Evolutionary conservation across 768 basidiomycete species (phyloP).

Genomic region (Termitomyces sp.): DNA sequence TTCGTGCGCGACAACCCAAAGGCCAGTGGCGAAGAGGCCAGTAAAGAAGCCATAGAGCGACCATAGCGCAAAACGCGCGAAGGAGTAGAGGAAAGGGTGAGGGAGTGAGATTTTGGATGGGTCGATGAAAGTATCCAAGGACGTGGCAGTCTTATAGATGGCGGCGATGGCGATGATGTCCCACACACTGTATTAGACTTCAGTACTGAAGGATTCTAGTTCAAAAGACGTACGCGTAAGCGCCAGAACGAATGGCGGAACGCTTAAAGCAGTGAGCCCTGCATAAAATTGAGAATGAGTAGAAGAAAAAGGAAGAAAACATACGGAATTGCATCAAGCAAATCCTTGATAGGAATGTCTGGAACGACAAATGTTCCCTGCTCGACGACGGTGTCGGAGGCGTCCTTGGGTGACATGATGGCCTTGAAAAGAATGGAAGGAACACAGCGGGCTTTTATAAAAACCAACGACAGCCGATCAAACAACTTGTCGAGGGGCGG

Average conservation of each 20-base stretch:
- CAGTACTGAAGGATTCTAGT: background rate
- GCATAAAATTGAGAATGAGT: constrained; percentile 3
- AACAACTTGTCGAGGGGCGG: constrained; percentile 10
- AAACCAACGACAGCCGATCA: constrained; percentile 3
- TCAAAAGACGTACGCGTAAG: constrained; percentile 59
- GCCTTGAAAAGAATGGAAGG: constrained; percentile 9
- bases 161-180: constrained; percentile 66
- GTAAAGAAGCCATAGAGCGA: constrained; percentile 73
- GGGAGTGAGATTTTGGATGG: constrained; percentile 50
- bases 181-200: constrained; percentile 46
- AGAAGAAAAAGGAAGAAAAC: constrained; percentile 21
- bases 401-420: constrained; percentile 28
- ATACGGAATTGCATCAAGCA: constrained; percentile 79
- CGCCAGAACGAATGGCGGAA: constrained; percentile 71
- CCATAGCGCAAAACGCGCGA: constrained; percentile 67
- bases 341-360: constrained; percentile 82
- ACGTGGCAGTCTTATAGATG: constrained; percentile 62
- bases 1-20: constrained; percentile 95
- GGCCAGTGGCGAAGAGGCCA: constrained; percentile 84
- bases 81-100: constrained; percentile 54
- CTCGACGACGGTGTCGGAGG: constrained; percentile 32
- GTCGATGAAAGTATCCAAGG: constrained; percentile 57
- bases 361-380: constrained; percentile 69
- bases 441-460: constrained; percentile 10
- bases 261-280: constrained; percentile 89